Evolutionary conservation across 2,329 filamentous ascomycete genomes (phyloP), one percentile per base, ranked within the genome.

Genomic region (Beauveria sp.): DNA sequence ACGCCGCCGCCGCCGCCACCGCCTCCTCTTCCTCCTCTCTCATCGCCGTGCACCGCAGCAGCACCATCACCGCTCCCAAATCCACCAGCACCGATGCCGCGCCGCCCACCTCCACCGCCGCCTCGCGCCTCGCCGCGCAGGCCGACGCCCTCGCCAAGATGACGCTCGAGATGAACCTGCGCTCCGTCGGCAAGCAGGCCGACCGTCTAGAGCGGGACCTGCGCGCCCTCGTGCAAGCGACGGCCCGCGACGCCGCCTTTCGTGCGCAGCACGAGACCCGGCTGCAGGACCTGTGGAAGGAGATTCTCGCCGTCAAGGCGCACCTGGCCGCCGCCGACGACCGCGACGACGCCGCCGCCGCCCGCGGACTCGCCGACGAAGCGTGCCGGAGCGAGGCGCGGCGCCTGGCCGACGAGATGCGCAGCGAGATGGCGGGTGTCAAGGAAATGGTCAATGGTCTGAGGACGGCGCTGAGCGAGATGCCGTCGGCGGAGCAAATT

Each of bases 131-230:
- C 8, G 47, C 69, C 30, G 62, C 63, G 10, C 67, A 69, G 30
- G 71, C 73, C 44, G 69, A 73, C 3, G 69, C 70, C 37, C 67
- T 76, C n/a, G 70, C 73, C 5, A 67, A 63, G 47, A 75, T 75
- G 70, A 74, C 70, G 6, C 64, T 71, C n/a, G 73, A 76, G 64
- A 69, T 75, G 57, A 71, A 69, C 61, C 62, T 76, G 41, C 71
- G 70, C 43, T 61, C 66, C 37, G 62, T 75, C 26, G 56, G 62
- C 30, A 59, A 61, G 24, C 69, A 71, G 53, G 68, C 69, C 1
- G 66, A 70, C 47, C 66, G 67, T 3, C 68, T 75, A 2, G 69
- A 74, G 57, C 63, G 63, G 2, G 69, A 73, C 10, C 60, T 76
- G 30, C 61, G 59, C 7, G 59, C 62, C 20, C 69, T 76, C 7